Base-by-base conservation (phyloP, 192 early-diverging fungal species). In the Phlyctochytrium bullatum region DNA sequence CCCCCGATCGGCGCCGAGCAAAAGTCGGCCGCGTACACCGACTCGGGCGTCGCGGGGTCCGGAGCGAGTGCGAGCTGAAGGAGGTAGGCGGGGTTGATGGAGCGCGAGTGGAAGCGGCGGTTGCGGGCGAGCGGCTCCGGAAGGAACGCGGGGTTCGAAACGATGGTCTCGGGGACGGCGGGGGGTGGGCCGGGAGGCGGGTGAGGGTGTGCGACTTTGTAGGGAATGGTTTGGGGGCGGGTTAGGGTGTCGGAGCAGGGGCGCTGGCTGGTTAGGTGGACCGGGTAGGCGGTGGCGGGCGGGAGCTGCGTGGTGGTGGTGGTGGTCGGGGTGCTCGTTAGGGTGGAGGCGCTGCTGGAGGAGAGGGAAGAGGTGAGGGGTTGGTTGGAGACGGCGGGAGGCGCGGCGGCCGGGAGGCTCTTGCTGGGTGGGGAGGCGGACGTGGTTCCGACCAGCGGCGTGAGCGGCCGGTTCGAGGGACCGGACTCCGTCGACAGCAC, bases 31-130 rank as follows among this genome's bases (percentile, higher is more conserved):
- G 62, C 62, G 61, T 69, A 69, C 16, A 69, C 50, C 12, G 47
- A 34, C 53, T 62, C 67, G 17, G 47, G 52, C 62, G 67, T 27
- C 61, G 61, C 59, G 10, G 61, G 10, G 10, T 17, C 0, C 31
- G 61, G 51, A 61, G 50, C 20, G 14, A 16, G 20, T 12, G n/a
- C 16, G 31, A 23, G 61, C 61, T 32, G 24, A 27, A 29, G 30
- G 2, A 69, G 34, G 52, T 69, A 69, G 50, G 59, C 67, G 1
- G 67, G 67, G 59, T 69, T 34, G 36, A 69, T 69, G 2, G 67
- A 51, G 30, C 61, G 54, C 1, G 66, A 61, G 32, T 69, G 67
- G 50, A 69, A 62, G 2, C 61, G 36, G 27, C 60, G 59, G 59
- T 69, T 69, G 27, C 3, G 3, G 29, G 16, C 16, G 40, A 61